These are phyloP conservation scores for Pterocarpus santalinus DNA, from an alignment of 306 rosid genomes.

Conservation along the genomic window DNA sequence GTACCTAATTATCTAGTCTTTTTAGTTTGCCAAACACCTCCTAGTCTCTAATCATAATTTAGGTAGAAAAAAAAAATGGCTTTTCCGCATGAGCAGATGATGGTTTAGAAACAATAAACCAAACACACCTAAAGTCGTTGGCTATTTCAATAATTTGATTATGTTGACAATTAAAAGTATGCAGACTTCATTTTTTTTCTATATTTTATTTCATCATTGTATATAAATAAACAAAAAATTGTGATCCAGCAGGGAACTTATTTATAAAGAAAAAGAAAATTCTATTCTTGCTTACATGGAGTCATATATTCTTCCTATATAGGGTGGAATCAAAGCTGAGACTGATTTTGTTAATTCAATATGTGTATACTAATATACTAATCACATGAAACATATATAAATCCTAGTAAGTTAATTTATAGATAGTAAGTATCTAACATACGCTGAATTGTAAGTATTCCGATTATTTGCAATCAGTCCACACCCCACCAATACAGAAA, in stretches of 20 bases:
- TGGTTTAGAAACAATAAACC: no score
- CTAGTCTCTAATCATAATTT: no score
- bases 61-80: no score
- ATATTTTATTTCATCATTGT: neutral
- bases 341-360: conserved; percentile 38
- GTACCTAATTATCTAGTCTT: no score
- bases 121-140: neutral
- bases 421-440: neutral
- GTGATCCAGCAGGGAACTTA: neutral
- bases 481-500: neutral
- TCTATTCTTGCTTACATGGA: neutral
- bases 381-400: neutral
- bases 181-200: neutral
- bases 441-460: neutral
- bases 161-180: neutral
- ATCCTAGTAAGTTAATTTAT: neutral
- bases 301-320: neutral
- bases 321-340: conserved; percentile 14
- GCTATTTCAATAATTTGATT: neutral
- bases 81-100: no score
- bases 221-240: neutral
- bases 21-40: no score
- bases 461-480: neutral
- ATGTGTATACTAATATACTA: neutral
- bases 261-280: neutral